Conservation (phyloP, 1,284 basidiomycete species). For the Malassezia sp. region DNA sequence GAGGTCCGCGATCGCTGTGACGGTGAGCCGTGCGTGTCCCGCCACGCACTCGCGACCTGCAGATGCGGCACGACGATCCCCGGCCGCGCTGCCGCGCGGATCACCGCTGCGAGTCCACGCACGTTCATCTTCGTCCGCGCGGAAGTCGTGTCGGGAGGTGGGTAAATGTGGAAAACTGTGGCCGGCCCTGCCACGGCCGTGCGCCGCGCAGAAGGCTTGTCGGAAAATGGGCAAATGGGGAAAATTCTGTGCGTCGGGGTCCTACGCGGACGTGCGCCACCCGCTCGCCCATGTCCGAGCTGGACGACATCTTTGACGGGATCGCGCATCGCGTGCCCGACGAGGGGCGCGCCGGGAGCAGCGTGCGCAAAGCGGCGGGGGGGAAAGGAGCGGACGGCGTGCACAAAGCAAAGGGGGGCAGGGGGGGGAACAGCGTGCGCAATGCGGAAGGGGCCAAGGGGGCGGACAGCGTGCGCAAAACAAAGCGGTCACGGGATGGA, state of each 20-base stretch:
- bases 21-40: neutral
- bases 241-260: conserved; percentile 1
- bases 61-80: conserved; percentile 63
- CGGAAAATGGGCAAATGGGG: neutral
- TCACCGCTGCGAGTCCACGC: conserved; percentile 62
- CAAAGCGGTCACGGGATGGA: too few species aligned
- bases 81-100: conserved; percentile 64
- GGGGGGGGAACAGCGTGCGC: neutral
- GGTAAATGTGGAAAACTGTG: neutral
- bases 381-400: neutral
- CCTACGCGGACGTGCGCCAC: neutral
- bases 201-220: neutral
- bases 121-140: conserved; percentile 55
- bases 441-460: neutral
- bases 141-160: neutral
- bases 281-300: conserved; percentile 5
- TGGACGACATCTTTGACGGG: conserved; percentile 12
- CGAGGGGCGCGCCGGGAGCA: too few species aligned
- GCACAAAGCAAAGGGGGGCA: neutral
- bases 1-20: conserved; percentile 65
- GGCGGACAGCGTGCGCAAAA: neutral
- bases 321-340: too few species aligned
- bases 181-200: too few species aligned
- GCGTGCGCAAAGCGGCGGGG: neutral
- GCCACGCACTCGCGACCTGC: conserved; percentile 54